Percentiles rank a stretch among this genome's conserved stretches.
Evolutionary conservation across 192 early-diverging fungal genomes (phyloP).

Genomic region (Chytriomyces hyalinus): DNA sequence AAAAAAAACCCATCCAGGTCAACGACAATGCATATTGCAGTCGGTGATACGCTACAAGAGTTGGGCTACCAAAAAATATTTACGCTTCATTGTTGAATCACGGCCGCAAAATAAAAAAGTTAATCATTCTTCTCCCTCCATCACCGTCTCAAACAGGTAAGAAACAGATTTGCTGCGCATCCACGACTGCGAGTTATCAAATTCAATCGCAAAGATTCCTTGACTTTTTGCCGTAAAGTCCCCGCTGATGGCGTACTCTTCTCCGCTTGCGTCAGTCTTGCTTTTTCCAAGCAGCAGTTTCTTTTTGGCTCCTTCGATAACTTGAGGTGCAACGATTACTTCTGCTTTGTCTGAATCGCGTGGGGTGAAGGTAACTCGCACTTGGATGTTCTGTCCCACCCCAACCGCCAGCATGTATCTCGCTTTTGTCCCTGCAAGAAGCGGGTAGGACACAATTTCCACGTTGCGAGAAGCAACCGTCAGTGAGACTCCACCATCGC

Average conservation of each 20-base stretch:
- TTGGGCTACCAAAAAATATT: conserved; percentile 29
- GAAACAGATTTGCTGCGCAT: not conserved
- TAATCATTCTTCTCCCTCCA: not conserved
- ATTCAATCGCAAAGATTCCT: conserved; percentile 2
- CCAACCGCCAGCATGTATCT: not conserved
- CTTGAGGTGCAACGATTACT: not conserved
- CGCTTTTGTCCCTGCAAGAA: not conserved
- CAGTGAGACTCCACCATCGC: not conserved
- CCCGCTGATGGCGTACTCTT: not conserved
- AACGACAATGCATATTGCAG: conserved; percentile 13
- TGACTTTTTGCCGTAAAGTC: not conserved
- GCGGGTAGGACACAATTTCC: not conserved
- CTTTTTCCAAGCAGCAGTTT: not conserved
- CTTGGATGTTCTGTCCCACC: conserved; percentile 4
- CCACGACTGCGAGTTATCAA: conserved; percentile 16
- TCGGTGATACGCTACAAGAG: conserved; percentile 15
- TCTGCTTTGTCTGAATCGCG: not conserved
- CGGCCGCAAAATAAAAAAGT: too few species aligned
- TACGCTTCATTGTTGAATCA: not conserved
- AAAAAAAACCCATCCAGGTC: not conserved
- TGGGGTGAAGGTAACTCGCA: not conserved
- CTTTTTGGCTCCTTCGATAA: not conserved
- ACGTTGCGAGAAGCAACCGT: not conserved
- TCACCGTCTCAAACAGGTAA: conserved; percentile 1
- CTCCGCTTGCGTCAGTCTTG: not conserved